A percentile compares a stretch with the other conserved stretches of the same genome.
phyloP scores from a whole-genome alignment of 116 monocot species.

The Posidonia oceanica region DNA sequence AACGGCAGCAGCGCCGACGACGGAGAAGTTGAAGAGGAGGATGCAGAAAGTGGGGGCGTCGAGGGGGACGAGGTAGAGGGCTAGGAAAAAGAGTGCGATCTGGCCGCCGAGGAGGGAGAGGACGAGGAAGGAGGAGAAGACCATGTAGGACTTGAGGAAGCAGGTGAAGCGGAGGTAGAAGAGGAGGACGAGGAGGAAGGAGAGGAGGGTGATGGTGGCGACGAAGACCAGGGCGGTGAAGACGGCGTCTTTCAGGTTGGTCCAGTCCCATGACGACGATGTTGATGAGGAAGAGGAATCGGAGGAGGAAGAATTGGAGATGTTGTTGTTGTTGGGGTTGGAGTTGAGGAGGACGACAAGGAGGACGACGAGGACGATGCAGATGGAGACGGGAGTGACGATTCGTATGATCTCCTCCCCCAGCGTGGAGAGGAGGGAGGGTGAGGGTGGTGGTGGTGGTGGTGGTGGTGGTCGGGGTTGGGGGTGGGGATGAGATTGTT shows the following conservation, averaged over 20 bases:
- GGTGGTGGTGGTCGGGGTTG: not conserved
- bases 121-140: constrained; percentile 73
- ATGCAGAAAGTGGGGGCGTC: constrained; percentile 46
- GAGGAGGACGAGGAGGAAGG: constrained; percentile 84
- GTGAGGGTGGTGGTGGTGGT: constrained; percentile 20
- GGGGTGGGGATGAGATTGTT: not conserved
- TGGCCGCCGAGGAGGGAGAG: constrained; percentile 58
- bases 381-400: constrained; percentile 70
- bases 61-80: constrained; percentile 36
- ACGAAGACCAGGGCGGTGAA: constrained; percentile 57
- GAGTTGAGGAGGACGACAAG: constrained; percentile 40
- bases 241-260: constrained; percentile 23
- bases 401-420: constrained; percentile 88
- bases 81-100: constrained; percentile 34
- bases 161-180: constrained; percentile 82
- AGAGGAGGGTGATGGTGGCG: constrained; percentile 44
- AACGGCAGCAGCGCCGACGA: constrained; percentile 44
- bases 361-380: constrained; percentile 93
- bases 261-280: not conserved
- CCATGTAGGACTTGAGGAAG: constrained; percentile 73
- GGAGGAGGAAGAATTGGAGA: constrained; percentile 36
- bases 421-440: constrained; percentile 54
- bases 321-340: not conserved
- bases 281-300: constrained; percentile 13
- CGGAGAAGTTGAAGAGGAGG: constrained; percentile 63